Evolutionary conservation across 2,329 filamentous ascomycete species (phyloP).

Genomic region (Corniculantispora saksenae): DNA sequence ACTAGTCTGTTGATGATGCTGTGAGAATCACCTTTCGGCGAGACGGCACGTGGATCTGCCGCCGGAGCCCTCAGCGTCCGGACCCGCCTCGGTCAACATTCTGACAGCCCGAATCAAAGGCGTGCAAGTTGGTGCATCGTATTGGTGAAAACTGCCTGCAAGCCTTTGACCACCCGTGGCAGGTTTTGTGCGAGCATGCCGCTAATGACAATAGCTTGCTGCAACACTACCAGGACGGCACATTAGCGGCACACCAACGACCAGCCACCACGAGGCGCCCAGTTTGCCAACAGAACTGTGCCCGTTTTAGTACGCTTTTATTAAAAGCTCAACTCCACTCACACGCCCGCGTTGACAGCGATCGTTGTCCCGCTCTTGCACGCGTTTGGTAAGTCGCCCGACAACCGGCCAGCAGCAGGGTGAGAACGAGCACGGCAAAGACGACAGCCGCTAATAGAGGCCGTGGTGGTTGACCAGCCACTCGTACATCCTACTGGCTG

Average conservation of each 20-base stretch:
- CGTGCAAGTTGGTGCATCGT: neutral
- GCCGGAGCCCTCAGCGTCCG: neutral
- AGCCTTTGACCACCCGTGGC: neutral
- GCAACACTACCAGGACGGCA: neutral
- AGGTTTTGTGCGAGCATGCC: neutral
- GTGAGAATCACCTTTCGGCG: neutral
- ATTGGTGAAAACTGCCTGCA: neutral
- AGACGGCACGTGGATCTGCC: conserved; percentile 1
- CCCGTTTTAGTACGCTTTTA: neutral
- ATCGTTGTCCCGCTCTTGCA: conserved; percentile 8
- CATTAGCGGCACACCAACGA: neutral
- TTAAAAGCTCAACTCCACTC: neutral
- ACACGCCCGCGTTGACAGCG: neutral
- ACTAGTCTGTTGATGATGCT: neutral
- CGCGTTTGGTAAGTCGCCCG: neutral
- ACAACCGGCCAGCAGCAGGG: neutral
- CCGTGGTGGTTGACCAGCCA: neutral
- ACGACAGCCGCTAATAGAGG: neutral
- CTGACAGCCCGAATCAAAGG: neutral
- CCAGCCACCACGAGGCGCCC: neutral
- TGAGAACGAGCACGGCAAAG: conserved; percentile 1
- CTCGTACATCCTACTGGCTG: neutral
- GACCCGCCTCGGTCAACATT: neutral
- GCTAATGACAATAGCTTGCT: neutral
- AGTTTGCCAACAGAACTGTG: neutral